A percentile compares a stretch with the other conserved stretches of the same genome.
Conservation (phyloP, 768 basidiomycete species). For the Melanogaster broomeanus region DNA sequence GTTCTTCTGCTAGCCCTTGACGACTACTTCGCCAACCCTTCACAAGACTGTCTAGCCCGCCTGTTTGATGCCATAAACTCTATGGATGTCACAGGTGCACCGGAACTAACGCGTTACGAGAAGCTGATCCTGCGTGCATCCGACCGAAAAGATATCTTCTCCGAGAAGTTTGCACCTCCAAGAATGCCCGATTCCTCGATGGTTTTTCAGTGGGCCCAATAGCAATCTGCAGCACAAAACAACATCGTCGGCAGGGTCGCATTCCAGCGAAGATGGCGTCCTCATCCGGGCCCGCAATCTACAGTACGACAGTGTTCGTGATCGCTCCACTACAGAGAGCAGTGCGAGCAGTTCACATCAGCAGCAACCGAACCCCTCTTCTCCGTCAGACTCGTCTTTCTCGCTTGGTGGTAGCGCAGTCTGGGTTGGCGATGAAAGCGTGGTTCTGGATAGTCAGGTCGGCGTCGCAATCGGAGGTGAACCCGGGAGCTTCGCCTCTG, state of each 20-base stretch:
- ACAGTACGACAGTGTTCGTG: conserved; percentile 33
- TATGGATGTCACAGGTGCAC: conserved; percentile 82
- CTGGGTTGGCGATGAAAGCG: conserved; percentile 81
- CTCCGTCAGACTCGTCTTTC: conserved; percentile 74
- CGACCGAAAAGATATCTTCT: conserved; percentile 90
- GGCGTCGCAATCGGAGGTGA: conserved; percentile 42
- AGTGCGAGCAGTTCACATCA: conserved; percentile 34
- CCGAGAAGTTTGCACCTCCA: conserved; percentile 67
- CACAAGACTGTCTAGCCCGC: conserved; percentile 85
- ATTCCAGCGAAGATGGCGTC: conserved; percentile 69
- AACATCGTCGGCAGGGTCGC: conserved; percentile 60
- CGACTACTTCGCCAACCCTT: conserved; percentile 89
- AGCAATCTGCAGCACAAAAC: conserved; percentile 43
- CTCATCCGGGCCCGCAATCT: conserved; percentile 41
- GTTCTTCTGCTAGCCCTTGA: conserved; percentile 92
- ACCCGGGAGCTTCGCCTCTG: conserved; percentile 47
- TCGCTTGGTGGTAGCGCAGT: conserved; percentile 79
- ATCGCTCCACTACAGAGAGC: conserved; percentile 42
- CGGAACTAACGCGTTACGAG: conserved; percentile 76
- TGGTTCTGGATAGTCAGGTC: conserved; percentile 45
- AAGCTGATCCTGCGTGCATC: conserved; percentile 87
- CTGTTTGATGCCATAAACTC: conserved; percentile 93
- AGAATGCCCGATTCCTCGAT: conserved; percentile 13
- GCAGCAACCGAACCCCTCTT: conserved; percentile 40
- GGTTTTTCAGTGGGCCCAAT: conserved; percentile 6